A percentile compares a stretch with the other conserved stretches of the same genome.
Conservation (phyloP, 2,329 filamentous ascomycete genomes). For the Trichophyton mentagrophytes region DNA sequence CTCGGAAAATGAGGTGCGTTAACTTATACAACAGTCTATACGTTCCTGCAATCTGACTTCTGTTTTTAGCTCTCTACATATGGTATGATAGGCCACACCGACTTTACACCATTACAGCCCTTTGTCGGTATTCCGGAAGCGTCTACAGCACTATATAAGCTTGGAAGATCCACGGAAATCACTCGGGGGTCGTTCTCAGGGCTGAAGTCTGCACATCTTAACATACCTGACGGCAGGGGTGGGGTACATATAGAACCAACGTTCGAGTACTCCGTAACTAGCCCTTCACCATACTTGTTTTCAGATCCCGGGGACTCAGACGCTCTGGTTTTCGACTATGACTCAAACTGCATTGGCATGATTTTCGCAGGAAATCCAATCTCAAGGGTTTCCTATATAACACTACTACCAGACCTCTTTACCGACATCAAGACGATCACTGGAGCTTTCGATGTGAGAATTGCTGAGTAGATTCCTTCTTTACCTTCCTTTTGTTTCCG, state of each 20-base stretch:
- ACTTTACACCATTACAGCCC: not conserved
- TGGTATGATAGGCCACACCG: not conserved
- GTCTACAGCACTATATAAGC: not conserved
- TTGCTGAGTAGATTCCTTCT: not conserved
- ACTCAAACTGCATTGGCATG: constrained; percentile 2
- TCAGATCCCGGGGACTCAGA: constrained; percentile 2
- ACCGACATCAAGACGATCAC: not conserved
- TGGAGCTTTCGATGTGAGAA: not conserved
- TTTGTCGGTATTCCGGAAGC: not conserved
- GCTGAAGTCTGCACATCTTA: not conserved
- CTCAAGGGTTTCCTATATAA: constrained; percentile 2
- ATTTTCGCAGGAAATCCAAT: constrained; percentile 2
- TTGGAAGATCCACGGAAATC: not conserved
- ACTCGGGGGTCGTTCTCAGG: not conserved
- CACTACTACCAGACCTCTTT: not conserved
- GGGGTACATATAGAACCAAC: not conserved
- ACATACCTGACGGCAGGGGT: not conserved
- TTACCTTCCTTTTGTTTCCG: too few species aligned
- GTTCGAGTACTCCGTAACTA: not conserved
- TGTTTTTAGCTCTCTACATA: not conserved
- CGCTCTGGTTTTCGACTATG: constrained; percentile 4
- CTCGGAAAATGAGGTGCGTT: too few species aligned
- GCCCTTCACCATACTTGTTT: not conserved
- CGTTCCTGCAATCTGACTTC: not conserved
- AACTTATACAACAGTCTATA: too few species aligned